Percentiles rank a stretch among this genome's conserved stretches.
phyloP scores from a whole-genome alignment of 331 rosid species.

The Arachis monticola region DNA sequence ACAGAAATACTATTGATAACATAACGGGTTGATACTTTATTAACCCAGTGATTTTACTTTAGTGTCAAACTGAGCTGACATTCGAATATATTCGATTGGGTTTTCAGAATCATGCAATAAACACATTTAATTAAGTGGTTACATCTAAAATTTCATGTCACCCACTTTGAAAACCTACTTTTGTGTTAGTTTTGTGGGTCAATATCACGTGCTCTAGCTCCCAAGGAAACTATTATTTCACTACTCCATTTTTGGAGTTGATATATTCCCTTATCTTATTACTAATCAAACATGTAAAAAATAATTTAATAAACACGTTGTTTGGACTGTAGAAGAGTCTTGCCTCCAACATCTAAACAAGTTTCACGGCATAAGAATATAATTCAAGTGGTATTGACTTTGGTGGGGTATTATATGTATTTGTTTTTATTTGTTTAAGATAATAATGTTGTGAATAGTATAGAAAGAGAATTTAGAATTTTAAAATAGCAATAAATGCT shows the following conservation, averaged over 20 bases:
- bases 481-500: not conserved
- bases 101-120: no score
- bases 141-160: not conserved
- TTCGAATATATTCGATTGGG: no score
- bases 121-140: not conserved
- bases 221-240: not conserved
- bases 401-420: constrained; percentile 12
- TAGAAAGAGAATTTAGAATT: constrained; percentile 1
- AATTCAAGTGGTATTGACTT: constrained; percentile 50
- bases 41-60: no score
- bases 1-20: no score
- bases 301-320: not conserved
- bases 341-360: constrained; percentile 28
- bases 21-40: no score
- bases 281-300: constrained; percentile 11
- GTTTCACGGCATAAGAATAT: constrained; percentile 33
- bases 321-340: constrained; percentile 2
- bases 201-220: constrained; percentile 30
- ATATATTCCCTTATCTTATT: not conserved
- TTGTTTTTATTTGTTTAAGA: not conserved
- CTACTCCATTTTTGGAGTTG: not conserved
- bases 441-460: not conserved
- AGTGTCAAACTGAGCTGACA: no score
- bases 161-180: constrained; percentile 7
- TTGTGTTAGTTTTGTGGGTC: constrained; percentile 19